Base-by-base conservation (phyloP, 2,329 filamentous ascomycete species). In the Monosporascus cannonballus region DNA sequence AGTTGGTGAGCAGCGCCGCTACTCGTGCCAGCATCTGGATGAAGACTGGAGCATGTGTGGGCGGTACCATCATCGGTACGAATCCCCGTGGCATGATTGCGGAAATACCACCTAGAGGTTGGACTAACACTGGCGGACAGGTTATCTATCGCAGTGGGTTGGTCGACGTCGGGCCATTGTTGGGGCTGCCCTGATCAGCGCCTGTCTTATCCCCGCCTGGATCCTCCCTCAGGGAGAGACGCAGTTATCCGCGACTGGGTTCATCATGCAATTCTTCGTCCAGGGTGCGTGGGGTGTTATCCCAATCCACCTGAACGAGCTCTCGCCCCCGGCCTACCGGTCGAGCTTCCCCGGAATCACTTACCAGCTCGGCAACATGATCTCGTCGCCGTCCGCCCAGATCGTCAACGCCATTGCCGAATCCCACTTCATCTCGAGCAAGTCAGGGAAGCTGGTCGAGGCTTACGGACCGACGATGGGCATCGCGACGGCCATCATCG, bases 1-100 rank as follows among this genome's bases (percentile, higher is more conserved):
- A 84, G 57, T 76, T 92, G 54, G 63, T 76, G 51, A 86, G 89
- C 61, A 64, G 73, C 1, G 77, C 76, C 1, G 85, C 87, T 4
- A 86, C 80, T 7, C 82, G 86, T n/a, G 87, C 87, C 17, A 86
- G 82, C n/a, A 91, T 92, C 59, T 70, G 92, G 54, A 90, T 90
- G 84, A 91, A 91, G 71, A 83, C 80, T 1, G 88, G 89, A 25
- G 87, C 88, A 44, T 88, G 86, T 60, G 81, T 90, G 1, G 88
- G 87, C 36, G 87, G 87, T 25, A 85, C 83, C 42, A 81, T 87
- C 55, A 79, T 89, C 54, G 89, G 55, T 52, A 49, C 44, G 49
- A 44, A 4, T 34, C 11, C 9, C 30, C 11, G 30, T 5, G 17
- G 4, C 47, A 8, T 18, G 37, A 42, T 22, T 50, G 6, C 47